phyloP scores from a whole-genome alignment of 192 early-diverging fungal genomes.

The Gigaspora rosea region DNA sequence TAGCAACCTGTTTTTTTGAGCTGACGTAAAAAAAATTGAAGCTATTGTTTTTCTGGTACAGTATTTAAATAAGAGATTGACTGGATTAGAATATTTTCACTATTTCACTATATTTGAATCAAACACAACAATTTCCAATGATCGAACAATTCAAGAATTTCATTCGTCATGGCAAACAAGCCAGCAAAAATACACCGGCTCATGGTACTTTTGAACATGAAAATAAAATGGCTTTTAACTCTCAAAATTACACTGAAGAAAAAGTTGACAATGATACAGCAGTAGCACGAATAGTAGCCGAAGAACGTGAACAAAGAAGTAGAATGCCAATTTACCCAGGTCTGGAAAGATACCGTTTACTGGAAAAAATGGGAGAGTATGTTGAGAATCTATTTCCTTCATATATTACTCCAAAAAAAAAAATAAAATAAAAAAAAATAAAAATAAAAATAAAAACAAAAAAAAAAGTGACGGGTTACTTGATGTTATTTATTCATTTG shows the following conservation, averaged over 20 bases:
- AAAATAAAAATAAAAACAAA: too few relatives aligned
- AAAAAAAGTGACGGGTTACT: neutral
- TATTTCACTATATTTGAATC: too few relatives aligned
- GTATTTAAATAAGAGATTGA: too few relatives aligned
- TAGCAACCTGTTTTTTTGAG: too few relatives aligned
- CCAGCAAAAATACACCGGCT: slow-evolving; percentile 33
- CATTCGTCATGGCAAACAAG: slow-evolving; percentile 50
- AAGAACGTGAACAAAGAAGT: slow-evolving; percentile 52
- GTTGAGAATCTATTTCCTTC: slow-evolving; percentile 35
- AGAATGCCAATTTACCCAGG: slow-evolving; percentile 59
- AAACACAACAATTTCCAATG: slow-evolving; percentile 19
- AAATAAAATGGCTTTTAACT: neutral
- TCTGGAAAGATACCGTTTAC: slow-evolving; percentile 56
- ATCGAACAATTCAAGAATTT: slow-evolving; percentile 53
- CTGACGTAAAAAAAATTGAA: too few relatives aligned
- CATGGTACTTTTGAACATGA: slow-evolving; percentile 27
- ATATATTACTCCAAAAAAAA: neutral
- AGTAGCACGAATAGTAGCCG: slow-evolving; percentile 51
- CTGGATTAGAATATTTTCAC: too few relatives aligned
- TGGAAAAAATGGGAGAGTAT: slow-evolving; percentile 75
- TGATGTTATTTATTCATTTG: neutral
- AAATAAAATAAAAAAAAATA: too few relatives aligned
- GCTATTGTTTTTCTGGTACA: too few relatives aligned
- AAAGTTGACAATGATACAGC: slow-evolving; percentile 34
- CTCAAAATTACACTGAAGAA: neutral